Evolutionary conservation across 345 rosid species (phyloP).

Genomic region (Psidium friedrichsthalianum): DNA sequence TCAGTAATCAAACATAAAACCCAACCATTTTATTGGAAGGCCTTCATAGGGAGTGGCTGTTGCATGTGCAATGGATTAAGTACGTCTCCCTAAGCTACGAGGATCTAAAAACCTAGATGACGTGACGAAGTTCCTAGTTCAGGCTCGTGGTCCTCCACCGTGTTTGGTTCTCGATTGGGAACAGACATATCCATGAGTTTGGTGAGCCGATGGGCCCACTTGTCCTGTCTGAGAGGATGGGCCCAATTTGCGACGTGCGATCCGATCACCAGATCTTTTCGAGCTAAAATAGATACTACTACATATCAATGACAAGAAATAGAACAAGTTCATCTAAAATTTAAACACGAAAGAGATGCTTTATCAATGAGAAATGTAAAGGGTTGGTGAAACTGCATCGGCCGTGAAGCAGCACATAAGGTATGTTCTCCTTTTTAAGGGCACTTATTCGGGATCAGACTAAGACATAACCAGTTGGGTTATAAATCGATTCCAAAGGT

Average conservation of each 20-base stretch:
- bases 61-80: not conserved
- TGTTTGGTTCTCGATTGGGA: not conserved
- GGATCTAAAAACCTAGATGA: not conserved
- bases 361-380: not conserved
- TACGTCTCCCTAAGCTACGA: not conserved
- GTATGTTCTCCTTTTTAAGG: not conserved
- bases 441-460: not conserved
- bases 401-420: not conserved
- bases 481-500: not conserved
- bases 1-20: not conserved
- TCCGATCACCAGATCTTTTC: not conserved
- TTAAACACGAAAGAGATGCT: not conserved
- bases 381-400: not conserved
- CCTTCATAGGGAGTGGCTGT: no score
- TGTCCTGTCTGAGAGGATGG: not conserved
- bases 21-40: not conserved
- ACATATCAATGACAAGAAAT: not conserved
- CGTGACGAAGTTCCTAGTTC: not conserved
- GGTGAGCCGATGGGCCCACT: not conserved
- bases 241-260: not conserved
- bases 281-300: not conserved
- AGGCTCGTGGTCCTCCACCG: not conserved
- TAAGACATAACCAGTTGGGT: not conserved
- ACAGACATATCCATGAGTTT: not conserved
- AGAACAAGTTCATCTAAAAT: not conserved